phyloP scores from a whole-genome alignment of 2,329 filamentous ascomycete genomes.

The Penicillium italicum region DNA sequence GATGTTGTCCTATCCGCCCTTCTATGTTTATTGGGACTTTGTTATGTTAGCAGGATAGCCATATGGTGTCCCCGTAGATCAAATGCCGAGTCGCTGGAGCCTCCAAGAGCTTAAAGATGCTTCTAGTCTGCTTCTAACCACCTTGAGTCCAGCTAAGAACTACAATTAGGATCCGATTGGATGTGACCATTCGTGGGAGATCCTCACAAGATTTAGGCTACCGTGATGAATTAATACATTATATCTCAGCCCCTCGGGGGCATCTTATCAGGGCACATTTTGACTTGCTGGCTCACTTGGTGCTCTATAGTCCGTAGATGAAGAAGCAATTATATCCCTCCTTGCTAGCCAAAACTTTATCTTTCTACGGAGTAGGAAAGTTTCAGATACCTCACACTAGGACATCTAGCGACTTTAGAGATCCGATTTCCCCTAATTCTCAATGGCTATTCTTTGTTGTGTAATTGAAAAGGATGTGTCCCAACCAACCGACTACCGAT shows the following conservation, averaged over 20 bases:
- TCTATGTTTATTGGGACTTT: not conserved
- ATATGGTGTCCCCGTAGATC: not conserved
- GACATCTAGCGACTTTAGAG: too few species aligned
- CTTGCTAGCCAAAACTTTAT: not conserved
- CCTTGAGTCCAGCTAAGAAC: not conserved
- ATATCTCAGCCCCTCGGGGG: not conserved
- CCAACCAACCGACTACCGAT: too few species aligned
- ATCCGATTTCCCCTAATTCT: too few species aligned
- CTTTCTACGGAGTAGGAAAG: too few species aligned
- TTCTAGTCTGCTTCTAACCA: not conserved
- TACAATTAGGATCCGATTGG: not conserved
- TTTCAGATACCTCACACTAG: too few species aligned
- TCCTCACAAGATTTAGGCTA: not conserved
- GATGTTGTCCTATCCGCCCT: not conserved
- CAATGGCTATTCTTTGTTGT: too few species aligned
- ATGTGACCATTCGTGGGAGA: not conserved
- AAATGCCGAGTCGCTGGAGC: not conserved
- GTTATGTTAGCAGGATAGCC: not conserved
- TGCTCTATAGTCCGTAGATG: not conserved
- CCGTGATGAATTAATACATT: not conserved
- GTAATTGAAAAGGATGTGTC: too few species aligned
- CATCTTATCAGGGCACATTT: not conserved
- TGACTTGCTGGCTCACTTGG: not conserved
- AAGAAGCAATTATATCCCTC: too few species aligned
- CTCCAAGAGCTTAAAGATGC: not conserved